Evolutionary conservation across 2,329 filamentous ascomycete genomes (phyloP).

Genomic region (Hirsutella thompsonii): DNA sequence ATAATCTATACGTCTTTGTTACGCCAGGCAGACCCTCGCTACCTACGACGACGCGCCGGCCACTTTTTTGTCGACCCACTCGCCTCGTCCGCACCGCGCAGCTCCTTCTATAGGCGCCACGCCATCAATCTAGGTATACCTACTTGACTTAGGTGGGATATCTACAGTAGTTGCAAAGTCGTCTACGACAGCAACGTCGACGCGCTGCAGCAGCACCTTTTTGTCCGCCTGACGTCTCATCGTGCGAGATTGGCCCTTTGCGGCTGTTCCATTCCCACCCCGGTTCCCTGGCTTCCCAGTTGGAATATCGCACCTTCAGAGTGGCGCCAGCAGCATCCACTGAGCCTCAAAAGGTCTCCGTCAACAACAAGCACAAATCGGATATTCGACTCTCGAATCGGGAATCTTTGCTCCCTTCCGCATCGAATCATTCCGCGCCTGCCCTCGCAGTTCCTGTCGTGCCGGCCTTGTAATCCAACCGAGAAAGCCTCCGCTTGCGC

Average conservation of each 20-base stretch:
- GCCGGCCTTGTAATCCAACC: conserved; percentile 7
- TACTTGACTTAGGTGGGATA: background rate
- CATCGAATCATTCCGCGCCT: too few species aligned
- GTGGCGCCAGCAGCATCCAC: conserved; percentile 1
- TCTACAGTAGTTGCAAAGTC: conserved; percentile 2
- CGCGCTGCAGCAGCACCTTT: conserved; percentile 9
- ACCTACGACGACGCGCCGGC: background rate
- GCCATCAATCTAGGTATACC: too few species aligned
- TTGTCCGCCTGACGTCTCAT: conserved; percentile 2
- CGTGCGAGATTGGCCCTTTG: background rate
- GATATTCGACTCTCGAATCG: too few species aligned
- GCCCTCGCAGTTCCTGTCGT: conserved; percentile 4
- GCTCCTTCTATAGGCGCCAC: background rate
- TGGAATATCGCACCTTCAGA: background rate
- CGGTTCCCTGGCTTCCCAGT: too few species aligned
- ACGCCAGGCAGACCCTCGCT: background rate
- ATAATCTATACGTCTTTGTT: too few species aligned
- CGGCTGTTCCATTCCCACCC: too few species aligned
- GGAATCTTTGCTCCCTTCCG: background rate
- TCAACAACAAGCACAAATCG: background rate
- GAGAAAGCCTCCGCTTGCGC: conserved; percentile 5
- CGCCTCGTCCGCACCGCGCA: conserved; percentile 1
- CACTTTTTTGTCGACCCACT: conserved; percentile 1
- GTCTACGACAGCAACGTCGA: conserved; percentile 3
- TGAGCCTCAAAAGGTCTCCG: background rate